Evolutionary conservation across 1,284 basidiomycete species (phyloP).

Genomic region (Boletus mariae): DNA sequence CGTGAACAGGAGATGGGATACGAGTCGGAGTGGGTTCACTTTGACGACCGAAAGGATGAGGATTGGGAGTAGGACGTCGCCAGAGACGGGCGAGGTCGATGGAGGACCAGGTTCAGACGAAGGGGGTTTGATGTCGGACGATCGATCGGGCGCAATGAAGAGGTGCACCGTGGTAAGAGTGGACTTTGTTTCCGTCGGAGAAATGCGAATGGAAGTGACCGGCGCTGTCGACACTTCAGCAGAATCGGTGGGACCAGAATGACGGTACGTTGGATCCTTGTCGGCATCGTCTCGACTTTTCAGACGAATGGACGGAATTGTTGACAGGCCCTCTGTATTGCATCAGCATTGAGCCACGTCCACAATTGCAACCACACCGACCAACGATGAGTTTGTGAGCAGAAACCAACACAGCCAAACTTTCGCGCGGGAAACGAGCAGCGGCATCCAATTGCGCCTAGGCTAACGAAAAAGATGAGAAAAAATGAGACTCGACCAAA

Average conservation of each 20-base stretch:
- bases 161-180: background rate
- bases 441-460: conserved; percentile 31
- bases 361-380: too few species aligned
- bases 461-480: too few species aligned
- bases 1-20: too few species aligned
- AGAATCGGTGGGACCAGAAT: conserved; percentile 24
- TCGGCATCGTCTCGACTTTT: conserved; percentile 59
- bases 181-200: background rate
- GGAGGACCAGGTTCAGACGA: conserved; percentile 21
- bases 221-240: too few species aligned
- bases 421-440: conserved; percentile 71
- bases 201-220: background rate
- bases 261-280: conserved; percentile 32
- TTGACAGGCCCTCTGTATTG: too few species aligned
- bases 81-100: conserved; percentile 53
- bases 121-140: conserved; percentile 25
- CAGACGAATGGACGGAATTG: conserved; percentile 30
- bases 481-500: too few species aligned
- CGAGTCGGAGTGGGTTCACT: conserved; percentile 59
- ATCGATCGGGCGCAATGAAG: conserved; percentile 11
- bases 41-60: conserved; percentile 91
- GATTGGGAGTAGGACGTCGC: conserved; percentile 80
- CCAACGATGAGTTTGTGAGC: too few species aligned
- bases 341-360: too few species aligned
- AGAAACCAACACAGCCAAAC: conserved; percentile 31